These are phyloP conservation scores for Leucocoprinus leucothites DNA, from an alignment of 768 basidiomycete species.

Conservation along the genomic window DNA sequence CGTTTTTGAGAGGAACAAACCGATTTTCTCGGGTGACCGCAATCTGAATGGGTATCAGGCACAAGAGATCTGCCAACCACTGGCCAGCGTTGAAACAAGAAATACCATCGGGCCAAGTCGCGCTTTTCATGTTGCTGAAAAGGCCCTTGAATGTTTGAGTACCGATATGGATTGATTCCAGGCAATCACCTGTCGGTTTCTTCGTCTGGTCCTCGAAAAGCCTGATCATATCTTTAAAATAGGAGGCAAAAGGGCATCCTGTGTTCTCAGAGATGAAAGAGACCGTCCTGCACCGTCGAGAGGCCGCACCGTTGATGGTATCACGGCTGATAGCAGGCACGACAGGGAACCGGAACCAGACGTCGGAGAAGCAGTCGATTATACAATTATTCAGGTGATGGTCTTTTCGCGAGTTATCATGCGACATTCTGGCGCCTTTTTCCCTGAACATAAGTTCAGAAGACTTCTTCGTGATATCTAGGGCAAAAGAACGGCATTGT, in stretches of 20 bases:
- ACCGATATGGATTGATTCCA: slow-evolving; percentile 35
- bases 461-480: slow-evolving; percentile 52
- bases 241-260: slow-evolving; percentile 28
- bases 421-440: slow-evolving; percentile 24
- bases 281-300: slow-evolving; percentile 31
- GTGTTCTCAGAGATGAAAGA: slow-evolving; percentile 39
- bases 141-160: background rate
- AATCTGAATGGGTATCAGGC: slow-evolving; percentile 63
- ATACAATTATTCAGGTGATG: slow-evolving; percentile 42
- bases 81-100: slow-evolving; percentile 49
- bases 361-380: slow-evolving; percentile 51
- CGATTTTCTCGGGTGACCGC: slow-evolving; percentile 58
- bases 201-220: slow-evolving; percentile 45
- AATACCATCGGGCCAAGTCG: background rate
- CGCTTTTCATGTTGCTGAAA: background rate
- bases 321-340: slow-evolving; percentile 46
- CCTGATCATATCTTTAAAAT: slow-evolving; percentile 43
- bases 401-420: slow-evolving; percentile 15
- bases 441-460: slow-evolving; percentile 57
- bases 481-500: slow-evolving; percentile 36
- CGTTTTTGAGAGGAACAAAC: slow-evolving; percentile 60
- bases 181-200: slow-evolving; percentile 47
- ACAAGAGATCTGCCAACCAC: slow-evolving; percentile 60
- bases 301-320: slow-evolving; percentile 28
- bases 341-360: slow-evolving; percentile 62